Percentiles rank a stretch among this genome's conserved stretches.
Conservation (phyloP, 1,139 yeast species). For the Candida sanyaensis region DNA sequence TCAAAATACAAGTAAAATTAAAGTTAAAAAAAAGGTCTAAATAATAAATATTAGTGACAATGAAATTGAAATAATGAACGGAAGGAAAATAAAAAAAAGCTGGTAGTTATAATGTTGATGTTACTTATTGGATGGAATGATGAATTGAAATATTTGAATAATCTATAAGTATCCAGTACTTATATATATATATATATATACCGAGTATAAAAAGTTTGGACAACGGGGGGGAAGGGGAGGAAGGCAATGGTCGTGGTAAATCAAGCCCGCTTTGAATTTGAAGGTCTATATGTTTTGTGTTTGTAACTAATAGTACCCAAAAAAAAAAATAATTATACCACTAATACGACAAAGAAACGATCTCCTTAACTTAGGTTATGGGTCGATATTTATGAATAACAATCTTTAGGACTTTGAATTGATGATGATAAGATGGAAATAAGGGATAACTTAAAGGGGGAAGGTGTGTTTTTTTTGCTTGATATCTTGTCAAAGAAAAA, state of each 20-base stretch:
- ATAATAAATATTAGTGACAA: not conserved
- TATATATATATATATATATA: not conserved
- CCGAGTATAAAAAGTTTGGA: too few relatives aligned
- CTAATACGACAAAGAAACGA: too few relatives aligned
- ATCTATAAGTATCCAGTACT: constrained; percentile 1
- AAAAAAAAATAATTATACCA: too few relatives aligned
- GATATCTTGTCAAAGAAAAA: not conserved
- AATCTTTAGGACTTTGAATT: too few relatives aligned
- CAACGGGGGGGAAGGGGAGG: not conserved
- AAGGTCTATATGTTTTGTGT: too few relatives aligned
- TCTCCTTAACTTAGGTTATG: too few relatives aligned
- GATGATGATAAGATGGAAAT: not conserved
- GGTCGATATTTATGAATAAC: too few relatives aligned
- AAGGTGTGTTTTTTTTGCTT: not conserved
- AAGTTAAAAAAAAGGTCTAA: not conserved
- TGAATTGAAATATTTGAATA: not conserved
- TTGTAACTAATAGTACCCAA: too few relatives aligned
- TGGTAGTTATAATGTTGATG: not conserved
- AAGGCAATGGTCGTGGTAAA: not conserved
- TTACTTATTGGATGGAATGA: too few relatives aligned
- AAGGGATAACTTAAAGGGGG: not conserved
- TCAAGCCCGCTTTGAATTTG: too few relatives aligned
- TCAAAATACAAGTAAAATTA: not conserved
- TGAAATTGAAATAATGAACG: not conserved
- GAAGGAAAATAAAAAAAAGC: not conserved